Percentiles rank a stretch among this genome's conserved stretches.
phyloP scores from a whole-genome alignment of 345 rosid genomes.

The Brassica carinata region DNA sequence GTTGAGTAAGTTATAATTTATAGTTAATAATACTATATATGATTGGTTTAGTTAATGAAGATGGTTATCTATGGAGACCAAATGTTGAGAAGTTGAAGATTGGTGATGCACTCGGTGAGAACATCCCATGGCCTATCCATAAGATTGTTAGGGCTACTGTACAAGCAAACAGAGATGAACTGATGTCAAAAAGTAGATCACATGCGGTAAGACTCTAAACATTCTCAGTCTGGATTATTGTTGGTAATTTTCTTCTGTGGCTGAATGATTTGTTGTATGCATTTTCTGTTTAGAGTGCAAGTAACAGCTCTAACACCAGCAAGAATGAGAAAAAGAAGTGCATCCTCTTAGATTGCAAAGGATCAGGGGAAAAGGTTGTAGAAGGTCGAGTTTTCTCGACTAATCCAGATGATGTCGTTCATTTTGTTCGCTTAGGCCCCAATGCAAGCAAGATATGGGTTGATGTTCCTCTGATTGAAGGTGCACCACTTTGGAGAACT shows the following conservation, averaged over 20 bases:
- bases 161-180: not conserved
- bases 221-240: not conserved
- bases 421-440: not conserved
- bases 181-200: not conserved
- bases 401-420: not conserved
- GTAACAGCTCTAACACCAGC: not conserved
- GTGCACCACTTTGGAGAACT: not conserved
- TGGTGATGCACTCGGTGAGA: not conserved
- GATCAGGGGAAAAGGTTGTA: not conserved
- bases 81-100: not conserved
- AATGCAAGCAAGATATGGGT: not conserved
- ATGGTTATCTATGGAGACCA: not conserved
- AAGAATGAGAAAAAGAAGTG: not conserved
- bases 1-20: not conserved
- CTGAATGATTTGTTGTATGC: not conserved
- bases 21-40: not conserved
- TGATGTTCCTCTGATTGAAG: not conserved
- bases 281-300: not conserved
- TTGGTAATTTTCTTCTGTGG: not conserved
- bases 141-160: not conserved
- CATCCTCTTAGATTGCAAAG: not conserved
- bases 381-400: not conserved
- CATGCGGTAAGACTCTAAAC: not conserved
- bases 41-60: not conserved
- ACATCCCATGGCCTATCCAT: not conserved